Base-by-base conservation (phyloP, 73 alveolate genomes). In the Effrenium voratum region DNA sequence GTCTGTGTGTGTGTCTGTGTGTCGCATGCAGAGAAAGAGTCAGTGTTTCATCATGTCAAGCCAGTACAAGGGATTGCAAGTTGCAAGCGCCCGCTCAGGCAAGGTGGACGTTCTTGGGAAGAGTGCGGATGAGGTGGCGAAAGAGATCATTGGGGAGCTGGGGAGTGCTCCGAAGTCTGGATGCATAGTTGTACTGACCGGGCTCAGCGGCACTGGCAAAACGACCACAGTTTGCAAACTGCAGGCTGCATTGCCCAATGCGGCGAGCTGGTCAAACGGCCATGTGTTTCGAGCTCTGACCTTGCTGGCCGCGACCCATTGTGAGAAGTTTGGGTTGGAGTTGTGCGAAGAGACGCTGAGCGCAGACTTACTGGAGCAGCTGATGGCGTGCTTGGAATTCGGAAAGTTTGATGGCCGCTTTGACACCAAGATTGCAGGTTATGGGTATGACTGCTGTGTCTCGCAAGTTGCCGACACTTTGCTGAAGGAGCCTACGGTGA, bases 251-350 rank as follows among this genome's bases (percentile, higher is more conserved):
- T 15, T 75, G 28, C 85, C 85, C 85, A 75, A 36, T 46, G 24
- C 85, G n/a, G 85, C 50, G 38, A 12, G 55, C 34, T 75, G 85
- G 85, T 38, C 55, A 13, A 75, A 75, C n/a, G 85, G 85, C 55
- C 32, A 75, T 6, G 85, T 75, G 46, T 75, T 75, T 75, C 85
- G 85, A 34, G 46, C 85, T 50, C 50, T 75, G 59, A 75, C 85
- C 10, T 28, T 75, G 50, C 85, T 75, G 46, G 85, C 85, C 28
- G 46, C 36, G 55, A 34, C 12, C 34, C 47, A n/a, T 30, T 36
- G 55, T 40, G 46, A n/a, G 85, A 38, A 72, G 41, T 28, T 12
- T 16, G 30, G 22, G 38, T 30, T 22, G 34, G n/a, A 22, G 26
- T 36, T 72, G 22, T 41, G 28, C 44, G 85, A 32, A 12, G 30